Evolutionary conservation across 495 filamentous ascomycete species (phyloP).

Genomic region (Lentithecium fluviatile): DNA sequence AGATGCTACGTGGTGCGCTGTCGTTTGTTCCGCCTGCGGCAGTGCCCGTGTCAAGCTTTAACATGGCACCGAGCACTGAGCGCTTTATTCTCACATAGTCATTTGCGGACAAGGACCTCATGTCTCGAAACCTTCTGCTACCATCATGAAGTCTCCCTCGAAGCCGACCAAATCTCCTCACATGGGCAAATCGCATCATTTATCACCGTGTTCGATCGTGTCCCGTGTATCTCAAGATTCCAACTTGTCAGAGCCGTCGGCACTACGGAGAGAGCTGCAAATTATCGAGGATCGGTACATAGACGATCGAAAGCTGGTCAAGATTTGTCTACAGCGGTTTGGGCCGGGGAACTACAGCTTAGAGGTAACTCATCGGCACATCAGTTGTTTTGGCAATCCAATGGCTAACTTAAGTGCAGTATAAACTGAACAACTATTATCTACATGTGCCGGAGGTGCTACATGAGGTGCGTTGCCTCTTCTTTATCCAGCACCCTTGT

Average conservation of each 20-base stretch:
- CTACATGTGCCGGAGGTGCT: background rate
- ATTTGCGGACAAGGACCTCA: background rate
- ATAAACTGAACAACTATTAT: slow-evolving; percentile 10
- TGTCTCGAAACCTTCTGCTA: too few relatives aligned
- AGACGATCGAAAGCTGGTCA: slow-evolving; percentile 13
- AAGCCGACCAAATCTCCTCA: background rate
- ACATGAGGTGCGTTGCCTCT: slow-evolving; percentile 3
- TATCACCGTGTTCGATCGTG: too few relatives aligned
- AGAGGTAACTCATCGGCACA: background rate
- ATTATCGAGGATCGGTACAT: slow-evolving; percentile 22
- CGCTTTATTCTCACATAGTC: background rate
- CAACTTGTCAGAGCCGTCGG: background rate
- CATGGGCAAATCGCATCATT: too few relatives aligned
- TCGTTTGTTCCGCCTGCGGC: background rate
- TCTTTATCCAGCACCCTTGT: background rate
- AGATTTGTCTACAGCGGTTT: background rate
- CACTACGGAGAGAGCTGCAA: background rate
- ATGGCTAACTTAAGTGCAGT: background rate
- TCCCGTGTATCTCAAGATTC: background rate
- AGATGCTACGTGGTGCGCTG: background rate
- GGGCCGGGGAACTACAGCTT: slow-evolving; percentile 7
- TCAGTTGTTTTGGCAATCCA: too few relatives aligned
- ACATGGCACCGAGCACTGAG: background rate
- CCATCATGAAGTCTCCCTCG: background rate
- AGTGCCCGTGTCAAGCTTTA: background rate